phyloP scores from a whole-genome alignment of 106 monocot species.

The Platanthera guangdongensis region DNA sequence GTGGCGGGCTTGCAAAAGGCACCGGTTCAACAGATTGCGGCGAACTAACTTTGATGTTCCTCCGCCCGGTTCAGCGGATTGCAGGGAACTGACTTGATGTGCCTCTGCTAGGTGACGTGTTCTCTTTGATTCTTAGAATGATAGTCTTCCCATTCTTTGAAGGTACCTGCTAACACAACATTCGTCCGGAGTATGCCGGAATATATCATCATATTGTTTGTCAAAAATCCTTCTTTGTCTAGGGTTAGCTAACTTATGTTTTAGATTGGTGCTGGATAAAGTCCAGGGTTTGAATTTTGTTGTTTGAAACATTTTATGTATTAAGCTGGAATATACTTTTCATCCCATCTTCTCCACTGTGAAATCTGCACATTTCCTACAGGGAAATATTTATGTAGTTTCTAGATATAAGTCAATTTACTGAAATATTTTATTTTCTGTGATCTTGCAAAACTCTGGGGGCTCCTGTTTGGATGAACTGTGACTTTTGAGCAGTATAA shows the following conservation, averaged over 20 bases:
- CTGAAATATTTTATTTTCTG: neutral
- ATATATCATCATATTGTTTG: too few relatives aligned
- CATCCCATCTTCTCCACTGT: neutral
- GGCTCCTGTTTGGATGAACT: too few relatives aligned
- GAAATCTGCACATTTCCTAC: neutral
- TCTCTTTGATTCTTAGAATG: neutral
- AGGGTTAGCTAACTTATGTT: neutral
- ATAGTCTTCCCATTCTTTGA: neutral
- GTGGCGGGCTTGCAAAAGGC: slow-evolving; percentile 81
- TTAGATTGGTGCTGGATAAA: too few relatives aligned
- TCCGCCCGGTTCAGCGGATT: slow-evolving; percentile 1
- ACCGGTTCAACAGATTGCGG: slow-evolving; percentile 11
- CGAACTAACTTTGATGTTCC: neutral
- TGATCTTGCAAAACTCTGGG: neutral
- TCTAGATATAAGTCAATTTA: neutral
- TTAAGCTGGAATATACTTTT: neutral
- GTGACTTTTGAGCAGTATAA: too few relatives aligned
- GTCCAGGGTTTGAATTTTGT: too few relatives aligned
- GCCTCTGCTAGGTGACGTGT: neutral
- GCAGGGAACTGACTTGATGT: neutral
- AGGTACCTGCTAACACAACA: neutral
- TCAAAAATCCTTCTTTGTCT: neutral
- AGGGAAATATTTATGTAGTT: neutral
- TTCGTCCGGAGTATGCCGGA: too few relatives aligned
- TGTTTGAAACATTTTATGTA: neutral